Percentiles rank a stretch among this genome's conserved stretches.
phyloP scores from a whole-genome alignment of 768 basidiomycete genomes.

The Suillus plorans region DNA sequence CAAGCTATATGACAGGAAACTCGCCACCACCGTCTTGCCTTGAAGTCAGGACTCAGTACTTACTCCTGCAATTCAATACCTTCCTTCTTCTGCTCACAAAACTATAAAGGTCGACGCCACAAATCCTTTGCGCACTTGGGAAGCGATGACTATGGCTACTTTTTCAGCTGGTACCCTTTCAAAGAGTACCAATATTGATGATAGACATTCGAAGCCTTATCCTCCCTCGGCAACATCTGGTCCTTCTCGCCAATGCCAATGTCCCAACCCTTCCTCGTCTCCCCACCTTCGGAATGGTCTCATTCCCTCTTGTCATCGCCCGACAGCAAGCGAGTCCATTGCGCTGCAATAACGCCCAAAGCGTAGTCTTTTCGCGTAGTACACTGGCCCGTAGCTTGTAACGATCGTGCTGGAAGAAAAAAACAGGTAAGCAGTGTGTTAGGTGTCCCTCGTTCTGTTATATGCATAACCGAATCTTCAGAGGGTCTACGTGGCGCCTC shows the following conservation, averaged over 20 bases:
- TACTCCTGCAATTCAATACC: no score
- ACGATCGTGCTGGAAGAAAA: background rate
- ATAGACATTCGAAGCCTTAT: background rate
- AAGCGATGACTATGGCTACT: background rate
- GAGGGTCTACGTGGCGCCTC: background rate
- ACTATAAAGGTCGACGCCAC: background rate
- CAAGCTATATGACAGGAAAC: background rate
- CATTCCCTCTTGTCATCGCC: background rate
- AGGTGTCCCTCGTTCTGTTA: background rate
- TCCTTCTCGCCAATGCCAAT: background rate
- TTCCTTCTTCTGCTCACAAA: background rate
- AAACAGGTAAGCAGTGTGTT: background rate
- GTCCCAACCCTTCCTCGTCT: background rate
- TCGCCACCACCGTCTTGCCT: no score
- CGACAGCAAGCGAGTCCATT: background rate
- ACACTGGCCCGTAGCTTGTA: background rate
- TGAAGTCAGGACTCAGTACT: no score
- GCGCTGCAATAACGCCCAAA: no score
- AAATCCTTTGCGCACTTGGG: background rate
- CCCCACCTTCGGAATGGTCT: background rate
- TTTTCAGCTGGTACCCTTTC: background rate
- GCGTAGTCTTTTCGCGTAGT: background rate
- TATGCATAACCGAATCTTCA: background rate
- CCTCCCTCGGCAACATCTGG: background rate
- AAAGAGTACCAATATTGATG: background rate